These are phyloP conservation scores for Colletotrichum musae DNA, from an alignment of 2,329 filamentous ascomycete genomes.

Conservation along the genomic window DNA sequence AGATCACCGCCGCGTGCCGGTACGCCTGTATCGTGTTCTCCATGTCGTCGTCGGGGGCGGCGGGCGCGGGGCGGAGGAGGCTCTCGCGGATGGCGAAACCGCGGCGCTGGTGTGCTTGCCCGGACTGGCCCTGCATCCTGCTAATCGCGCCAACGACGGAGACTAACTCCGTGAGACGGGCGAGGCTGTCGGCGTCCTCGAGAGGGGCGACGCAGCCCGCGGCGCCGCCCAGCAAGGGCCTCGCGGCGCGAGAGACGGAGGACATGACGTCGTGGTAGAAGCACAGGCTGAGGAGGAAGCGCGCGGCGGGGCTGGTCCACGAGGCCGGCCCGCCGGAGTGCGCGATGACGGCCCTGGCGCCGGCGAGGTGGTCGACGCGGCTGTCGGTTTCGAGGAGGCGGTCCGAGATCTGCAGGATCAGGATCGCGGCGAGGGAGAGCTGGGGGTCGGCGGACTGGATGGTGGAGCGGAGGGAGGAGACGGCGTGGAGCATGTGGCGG, in stretches of 20 bases:
- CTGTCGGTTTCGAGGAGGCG: conserved; percentile 48
- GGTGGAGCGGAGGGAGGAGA: conserved; percentile 29
- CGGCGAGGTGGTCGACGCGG: conserved; percentile 48
- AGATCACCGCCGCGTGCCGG: conserved; percentile 50
- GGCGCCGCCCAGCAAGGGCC: conserved; percentile 46
- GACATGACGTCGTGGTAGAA: conserved; percentile 50
- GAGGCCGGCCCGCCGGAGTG: conserved; percentile 31
- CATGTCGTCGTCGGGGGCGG: conserved; percentile 36
- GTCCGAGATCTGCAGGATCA: conserved; percentile 51
- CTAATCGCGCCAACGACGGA: conserved; percentile 46
- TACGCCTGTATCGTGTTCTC: conserved; percentile 49
- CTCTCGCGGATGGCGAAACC: conserved; percentile 5
- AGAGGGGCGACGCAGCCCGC: conserved; percentile 39
- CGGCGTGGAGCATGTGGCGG: conserved; percentile 44
- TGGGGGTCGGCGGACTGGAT: conserved; percentile 42
- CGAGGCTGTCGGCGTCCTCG: conserved; percentile 43
- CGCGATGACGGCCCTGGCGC: conserved; percentile 49
- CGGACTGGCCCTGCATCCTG: conserved; percentile 43
- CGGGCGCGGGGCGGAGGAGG: neutral
- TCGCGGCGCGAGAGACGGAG: conserved; percentile 47
- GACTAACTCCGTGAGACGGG: conserved; percentile 43
- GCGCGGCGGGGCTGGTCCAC: conserved; percentile 44
- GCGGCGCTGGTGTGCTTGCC: conserved; percentile 13
- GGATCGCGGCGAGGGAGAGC: conserved; percentile 48
- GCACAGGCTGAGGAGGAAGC: conserved; percentile 49